Conservation (phyloP, 2,329 filamentous ascomycete species). For the Epichloe gansuensis region DNA sequence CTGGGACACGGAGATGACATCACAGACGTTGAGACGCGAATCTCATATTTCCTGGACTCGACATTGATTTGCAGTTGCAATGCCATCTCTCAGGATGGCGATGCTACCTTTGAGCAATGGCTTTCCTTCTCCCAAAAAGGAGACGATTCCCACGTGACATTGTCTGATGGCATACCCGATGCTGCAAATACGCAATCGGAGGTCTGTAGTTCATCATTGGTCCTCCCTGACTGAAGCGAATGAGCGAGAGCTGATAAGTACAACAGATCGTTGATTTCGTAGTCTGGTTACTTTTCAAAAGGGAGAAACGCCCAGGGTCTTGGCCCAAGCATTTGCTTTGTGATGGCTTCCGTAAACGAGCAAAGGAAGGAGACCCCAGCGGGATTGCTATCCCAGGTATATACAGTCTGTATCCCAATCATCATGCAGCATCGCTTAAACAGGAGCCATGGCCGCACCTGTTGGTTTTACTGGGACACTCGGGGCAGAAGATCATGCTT, state of each 20-base stretch:
- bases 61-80: conserved; percentile 48
- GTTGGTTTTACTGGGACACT: conserved; percentile 58
- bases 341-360: conserved; percentile 58
- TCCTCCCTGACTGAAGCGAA: not conserved
- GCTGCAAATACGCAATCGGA: conserved; percentile 48
- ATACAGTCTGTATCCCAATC: conserved; percentile 51
- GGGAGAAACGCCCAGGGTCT: conserved; percentile 27
- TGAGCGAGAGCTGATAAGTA: not conserved
- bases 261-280: conserved; percentile 63
- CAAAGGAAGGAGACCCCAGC: conserved; percentile 16
- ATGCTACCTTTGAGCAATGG: conserved; percentile 42
- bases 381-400: conserved; percentile 50
- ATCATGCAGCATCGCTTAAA: conserved; percentile 57
- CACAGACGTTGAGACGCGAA: conserved; percentile 23
- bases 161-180: conserved; percentile 32
- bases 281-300: conserved; percentile 64
- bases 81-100: conserved; percentile 12
- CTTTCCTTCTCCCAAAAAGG: conserved; percentile 47
- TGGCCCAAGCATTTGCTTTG: conserved; percentile 66
- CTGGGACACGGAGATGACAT: conserved; percentile 23
- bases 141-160: conserved; percentile 43
- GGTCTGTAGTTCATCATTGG: conserved; percentile 26
- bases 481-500: conserved; percentile 66
- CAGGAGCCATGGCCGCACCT: conserved; percentile 61
- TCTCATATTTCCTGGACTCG: conserved; percentile 53